A percentile compares a stretch with the other conserved stretches of the same genome.
Conservation (phyloP, 768 basidiomycete genomes). For the Russula vinacea region DNA sequence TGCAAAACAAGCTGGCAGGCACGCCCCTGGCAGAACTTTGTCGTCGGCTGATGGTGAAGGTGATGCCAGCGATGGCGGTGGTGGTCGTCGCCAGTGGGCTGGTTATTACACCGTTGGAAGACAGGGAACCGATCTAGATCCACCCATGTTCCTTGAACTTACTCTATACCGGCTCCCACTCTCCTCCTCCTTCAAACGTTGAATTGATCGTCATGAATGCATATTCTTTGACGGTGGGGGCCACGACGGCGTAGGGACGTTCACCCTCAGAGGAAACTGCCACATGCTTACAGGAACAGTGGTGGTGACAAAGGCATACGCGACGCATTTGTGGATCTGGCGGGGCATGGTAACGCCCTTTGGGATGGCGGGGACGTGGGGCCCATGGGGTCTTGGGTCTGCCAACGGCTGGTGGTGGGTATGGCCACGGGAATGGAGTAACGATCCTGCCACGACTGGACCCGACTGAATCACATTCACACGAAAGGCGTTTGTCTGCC, state of each 20-base stretch:
- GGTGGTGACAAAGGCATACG: not conserved
- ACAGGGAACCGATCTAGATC: not conserved
- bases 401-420: slow-evolving; percentile 14
- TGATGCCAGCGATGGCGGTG: too few species aligned
- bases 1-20: slow-evolving; percentile 10
- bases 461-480: not conserved
- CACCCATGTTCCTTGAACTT: slow-evolving; percentile 18
- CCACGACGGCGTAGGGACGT: not conserved
- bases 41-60: not conserved
- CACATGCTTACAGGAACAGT: slow-evolving; percentile 3
- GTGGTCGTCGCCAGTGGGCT: not conserved
- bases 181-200: not conserved
- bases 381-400: not conserved
- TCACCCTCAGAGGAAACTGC: not conserved
- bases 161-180: too few species aligned
- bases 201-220: not conserved
- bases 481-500: not conserved
- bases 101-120: slow-evolving; percentile 1
- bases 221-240: slow-evolving; percentile 5
- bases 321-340: not conserved
- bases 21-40: slow-evolving; percentile 7
- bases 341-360: slow-evolving; percentile 13
- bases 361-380: slow-evolving; percentile 21
- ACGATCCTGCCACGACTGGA: not conserved
- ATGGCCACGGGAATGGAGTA: slow-evolving; percentile 22